Evolutionary conservation across 371 early-diverging fungal genomes (phyloP), one percentile per base, ranked within the genome.

Genomic region (Conidiobolus incongruus): DNA sequence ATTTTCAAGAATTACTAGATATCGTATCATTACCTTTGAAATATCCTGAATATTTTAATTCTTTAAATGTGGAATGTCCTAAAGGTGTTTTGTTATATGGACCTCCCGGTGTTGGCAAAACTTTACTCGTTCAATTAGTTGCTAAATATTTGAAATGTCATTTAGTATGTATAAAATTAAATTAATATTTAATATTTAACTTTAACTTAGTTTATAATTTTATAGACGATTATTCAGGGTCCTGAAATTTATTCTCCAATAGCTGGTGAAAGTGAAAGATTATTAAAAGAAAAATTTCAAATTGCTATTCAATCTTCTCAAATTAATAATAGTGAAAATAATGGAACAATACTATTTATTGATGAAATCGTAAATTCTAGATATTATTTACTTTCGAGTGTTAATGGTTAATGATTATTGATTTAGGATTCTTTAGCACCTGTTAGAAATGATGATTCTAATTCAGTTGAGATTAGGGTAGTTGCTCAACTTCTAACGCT

Each of bases 101-200:
- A 0, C 87, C 90, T 2, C 91, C 97, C 0, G 97, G 97, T n/a
- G 85, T 87, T 0, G 97, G 97, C 17, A 94, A 96, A 48, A 92
- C 94, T 0, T 65, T 67, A 33, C 54, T 91, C 4, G 91, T 90
- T 0, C 56, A 70, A 0, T 56, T 62, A 0, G 61, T 89, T 1
- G 72, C 84, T 13, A 47, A 55, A 22, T 54, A 55, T 2, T 80
- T 73, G 38, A 45, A 49, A 4, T 82, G 87, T 0, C 55, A 62
- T 19, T 46, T 83, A 65, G 65, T 70, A 41, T 21, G 54, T 16
- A 11, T 10, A 32, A 21, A 22, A 32, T 16, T 35, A n/a, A 23
- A 37, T 7, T 43, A 51, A 23, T 45, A n/a, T 26, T 24, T 34
- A n/a, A n/a, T n/a, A 31, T 38, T 28, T 38, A 29, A 28, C 32